Conservation (phyloP, 1,284 basidiomycete species). For the Sanghuangporus baumii region DNA sequence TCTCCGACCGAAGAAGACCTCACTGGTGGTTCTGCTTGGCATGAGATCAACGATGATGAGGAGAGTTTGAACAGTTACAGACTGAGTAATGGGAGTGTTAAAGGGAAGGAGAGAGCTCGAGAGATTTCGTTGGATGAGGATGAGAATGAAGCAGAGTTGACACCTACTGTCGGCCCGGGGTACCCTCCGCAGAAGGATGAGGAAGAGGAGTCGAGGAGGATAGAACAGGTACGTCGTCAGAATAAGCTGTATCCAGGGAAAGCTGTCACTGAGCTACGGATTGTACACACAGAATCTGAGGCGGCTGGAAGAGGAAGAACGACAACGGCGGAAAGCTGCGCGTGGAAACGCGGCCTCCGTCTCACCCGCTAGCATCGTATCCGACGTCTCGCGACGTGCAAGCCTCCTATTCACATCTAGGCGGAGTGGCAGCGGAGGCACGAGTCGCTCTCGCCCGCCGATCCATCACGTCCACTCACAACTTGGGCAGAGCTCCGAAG, state of each 20-base stretch:
- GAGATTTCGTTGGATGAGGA: constrained; percentile 19
- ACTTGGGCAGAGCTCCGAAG: constrained; percentile 33
- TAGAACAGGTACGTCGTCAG: constrained; percentile 55
- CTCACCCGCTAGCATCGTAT: constrained; percentile 41
- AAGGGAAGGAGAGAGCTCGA: constrained; percentile 15
- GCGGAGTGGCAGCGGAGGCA: neutral
- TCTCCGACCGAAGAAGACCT: constrained; percentile 21
- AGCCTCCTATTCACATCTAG: constrained; percentile 40
- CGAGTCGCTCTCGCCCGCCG: constrained; percentile 23
- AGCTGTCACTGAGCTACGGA: neutral
- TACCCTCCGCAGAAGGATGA: constrained; percentile 68
- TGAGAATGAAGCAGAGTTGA: constrained; percentile 22
- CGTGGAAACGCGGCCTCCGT: constrained; percentile 39
- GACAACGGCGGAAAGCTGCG: constrained; percentile 58
- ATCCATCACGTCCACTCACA: constrained; percentile 38
- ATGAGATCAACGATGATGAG: constrained; percentile 8
- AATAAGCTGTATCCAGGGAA: neutral
- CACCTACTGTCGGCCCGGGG: constrained; percentile 15
- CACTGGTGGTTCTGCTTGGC: constrained; percentile 11
- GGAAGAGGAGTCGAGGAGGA: constrained; percentile 54
- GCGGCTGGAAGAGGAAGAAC: constrained; percentile 68
- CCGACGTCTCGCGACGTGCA: constrained; percentile 50
- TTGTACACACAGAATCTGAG: constrained; percentile 49
- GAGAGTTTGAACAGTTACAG: neutral
- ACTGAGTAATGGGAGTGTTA: neutral